Evolutionary conservation across 2,329 filamentous ascomycete species (phyloP), one percentile per base, ranked within the genome.

Genomic region (Aspergillus sp.): DNA sequence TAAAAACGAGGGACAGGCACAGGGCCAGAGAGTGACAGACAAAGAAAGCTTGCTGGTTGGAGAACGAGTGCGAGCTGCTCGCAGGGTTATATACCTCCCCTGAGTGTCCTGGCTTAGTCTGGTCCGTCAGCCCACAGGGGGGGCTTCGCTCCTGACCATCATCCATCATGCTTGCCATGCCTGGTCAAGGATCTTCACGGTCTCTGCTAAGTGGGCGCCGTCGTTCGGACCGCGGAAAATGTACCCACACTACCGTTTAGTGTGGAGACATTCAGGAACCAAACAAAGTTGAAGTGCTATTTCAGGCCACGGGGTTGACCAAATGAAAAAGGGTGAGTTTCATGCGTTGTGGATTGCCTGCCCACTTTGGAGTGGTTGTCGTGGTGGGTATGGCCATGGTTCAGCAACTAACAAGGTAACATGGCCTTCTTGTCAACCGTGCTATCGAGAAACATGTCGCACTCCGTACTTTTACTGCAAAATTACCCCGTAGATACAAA

Each of bases 11-110:
- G 48, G 51, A 56, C 61, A 64, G 49, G 60, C 50, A 60, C 41
- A 47, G 46, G 51, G 61, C 59, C 62, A 59, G 58, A 58, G 67
- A 67, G 63, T 57, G 61, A 67, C 58, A 63, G 65, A 69, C 61
- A 57, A 56, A 58, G 56, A 34, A 41, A 11, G 52, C 57, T 65
- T 64, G 64, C 61, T 50, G 39, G 59, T 54, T 33, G 22, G 34
- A 30, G 45, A 62, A 48, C 51, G 59, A 64, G 61, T 64, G 34
- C 58, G 68, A 69, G 63, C 63, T 62, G 64, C 61, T 41, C 46
- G 42, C 42, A 61, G 64, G 59, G 68, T 70, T 73, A 73, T 73
- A 73, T 71, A 73, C 66, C 70, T 68, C 71, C 70, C 70, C 71
- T 71, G 65, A 65, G 59, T 22, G 42, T 49, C 57, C 34, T 13